Conservation (phyloP, 2,329 filamentous ascomycete species). For the Colletotrichum destructivum region DNA sequence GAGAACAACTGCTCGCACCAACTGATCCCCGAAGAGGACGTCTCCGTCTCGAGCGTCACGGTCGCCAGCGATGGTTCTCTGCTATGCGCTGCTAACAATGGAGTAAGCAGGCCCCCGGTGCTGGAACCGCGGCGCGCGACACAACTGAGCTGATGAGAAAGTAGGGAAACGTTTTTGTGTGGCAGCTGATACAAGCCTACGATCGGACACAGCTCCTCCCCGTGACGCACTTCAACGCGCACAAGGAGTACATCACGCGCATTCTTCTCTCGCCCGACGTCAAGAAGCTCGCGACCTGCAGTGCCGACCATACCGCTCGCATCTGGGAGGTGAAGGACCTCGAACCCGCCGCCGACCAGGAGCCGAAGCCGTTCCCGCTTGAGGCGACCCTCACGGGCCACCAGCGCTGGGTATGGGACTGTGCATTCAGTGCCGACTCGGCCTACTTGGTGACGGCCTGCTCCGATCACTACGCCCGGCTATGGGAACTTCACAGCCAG, state of each 20-base stretch:
- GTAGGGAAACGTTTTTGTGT: slow-evolving; percentile 96
- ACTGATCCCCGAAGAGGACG: slow-evolving; percentile 95
- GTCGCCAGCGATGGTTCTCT: slow-evolving; percentile 95
- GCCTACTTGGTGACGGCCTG: slow-evolving; percentile 95
- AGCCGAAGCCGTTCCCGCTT: slow-evolving; percentile 77
- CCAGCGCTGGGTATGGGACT: slow-evolving; percentile 98
- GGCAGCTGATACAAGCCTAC: slow-evolving; percentile 88
- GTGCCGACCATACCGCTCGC: slow-evolving; percentile 92
- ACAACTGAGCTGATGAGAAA: slow-evolving; percentile 12
- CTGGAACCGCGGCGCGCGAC: too few relatives aligned
- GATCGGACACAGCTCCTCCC: slow-evolving; percentile 89
- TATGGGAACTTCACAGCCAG: slow-evolving; percentile 91
- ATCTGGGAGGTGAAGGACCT: slow-evolving; percentile 92
- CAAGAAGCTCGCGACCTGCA: slow-evolving; percentile 94
- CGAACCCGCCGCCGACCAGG: slow-evolving; percentile 60
- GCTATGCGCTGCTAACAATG: slow-evolving; percentile 93
- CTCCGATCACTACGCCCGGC: slow-evolving; percentile 90
- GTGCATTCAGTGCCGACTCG: slow-evolving; percentile 92
- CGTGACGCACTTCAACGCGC: slow-evolving; percentile 89
- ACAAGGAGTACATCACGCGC: slow-evolving; percentile 93
- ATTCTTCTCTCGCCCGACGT: slow-evolving; percentile 94
- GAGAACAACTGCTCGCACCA: slow-evolving; percentile 98
- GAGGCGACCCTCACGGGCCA: slow-evolving; percentile 91
- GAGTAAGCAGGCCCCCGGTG: slow-evolving; percentile 65
- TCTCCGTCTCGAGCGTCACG: slow-evolving; percentile 93